Conservation (phyloP, 1,139 yeast genomes). For the Petasospora fabianii region DNA sequence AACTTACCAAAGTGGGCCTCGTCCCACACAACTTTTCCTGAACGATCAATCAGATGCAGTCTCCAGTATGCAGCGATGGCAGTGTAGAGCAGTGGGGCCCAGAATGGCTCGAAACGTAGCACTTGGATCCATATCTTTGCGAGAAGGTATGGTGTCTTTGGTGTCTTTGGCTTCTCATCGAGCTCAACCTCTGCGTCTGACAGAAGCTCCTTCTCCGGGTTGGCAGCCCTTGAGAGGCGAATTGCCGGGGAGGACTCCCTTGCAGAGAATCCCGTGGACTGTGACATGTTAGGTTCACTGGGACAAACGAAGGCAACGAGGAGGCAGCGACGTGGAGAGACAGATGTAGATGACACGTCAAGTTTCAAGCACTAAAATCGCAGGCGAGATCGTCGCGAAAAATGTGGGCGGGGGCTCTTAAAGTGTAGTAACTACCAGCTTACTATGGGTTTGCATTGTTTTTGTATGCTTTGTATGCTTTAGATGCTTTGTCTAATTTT, state of each 20-base stretch:
- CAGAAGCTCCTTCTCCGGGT: not conserved
- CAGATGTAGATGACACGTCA: too few relatives aligned
- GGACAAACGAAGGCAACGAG: not conserved
- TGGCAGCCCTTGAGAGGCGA: slow-evolving; percentile 5
- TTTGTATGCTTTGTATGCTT: not conserved
- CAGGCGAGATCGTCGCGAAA: slow-evolving; percentile 9
- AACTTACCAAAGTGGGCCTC: slow-evolving; percentile 79
- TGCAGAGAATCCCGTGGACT: slow-evolving; percentile 14
- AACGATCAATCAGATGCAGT: slow-evolving; percentile 58
- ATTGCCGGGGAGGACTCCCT: slow-evolving; percentile 11
- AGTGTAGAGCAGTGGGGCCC: slow-evolving; percentile 52
- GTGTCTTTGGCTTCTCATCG: slow-evolving; percentile 5
- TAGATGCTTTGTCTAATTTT: not conserved
- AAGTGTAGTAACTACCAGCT: too few relatives aligned
- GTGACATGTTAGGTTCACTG: slow-evolving; percentile 7
- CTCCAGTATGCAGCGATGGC: slow-evolving; percentile 63
- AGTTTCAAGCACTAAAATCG: slow-evolving; percentile 1
- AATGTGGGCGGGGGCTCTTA: not conserved
- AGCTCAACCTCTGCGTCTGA: slow-evolving; percentile 2
- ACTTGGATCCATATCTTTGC: slow-evolving; percentile 3
- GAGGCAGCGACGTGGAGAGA: not conserved
- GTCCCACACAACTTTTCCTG: slow-evolving; percentile 85
- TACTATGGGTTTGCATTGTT: too few relatives aligned
- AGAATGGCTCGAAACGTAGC: slow-evolving; percentile 14
- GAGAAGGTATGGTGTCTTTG: not conserved